A percentile compares a stretch with the other conserved stretches of the same genome.
These are phyloP conservation scores for Buddleja alternifolia DNA, from an alignment of 257 asterid genomes.

Conservation along the genomic window DNA sequence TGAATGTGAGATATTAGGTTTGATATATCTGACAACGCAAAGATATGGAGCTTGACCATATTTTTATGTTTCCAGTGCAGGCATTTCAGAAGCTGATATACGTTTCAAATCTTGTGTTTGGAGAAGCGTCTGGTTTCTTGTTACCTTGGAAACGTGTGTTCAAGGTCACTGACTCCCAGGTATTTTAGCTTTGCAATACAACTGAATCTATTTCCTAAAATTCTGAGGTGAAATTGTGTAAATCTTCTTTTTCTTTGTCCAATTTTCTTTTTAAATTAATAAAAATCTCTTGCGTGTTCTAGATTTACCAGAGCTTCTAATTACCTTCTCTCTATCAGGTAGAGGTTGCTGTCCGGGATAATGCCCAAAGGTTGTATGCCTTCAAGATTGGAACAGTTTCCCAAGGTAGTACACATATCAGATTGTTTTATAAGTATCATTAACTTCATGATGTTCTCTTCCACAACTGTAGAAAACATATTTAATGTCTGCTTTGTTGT, in stretches of 20 bases:
- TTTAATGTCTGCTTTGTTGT: neutral
- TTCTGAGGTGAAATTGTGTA: neutral
- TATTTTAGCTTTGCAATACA: neutral
- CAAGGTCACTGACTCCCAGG: constrained; percentile 84
- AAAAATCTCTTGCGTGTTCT: neutral
- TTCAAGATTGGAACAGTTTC: constrained; percentile 48
- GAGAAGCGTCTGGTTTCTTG: constrained; percentile 89
- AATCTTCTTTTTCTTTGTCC: neutral
- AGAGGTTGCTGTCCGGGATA: constrained; percentile 67
- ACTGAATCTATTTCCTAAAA: neutral
- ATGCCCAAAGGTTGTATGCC: constrained; percentile 59
- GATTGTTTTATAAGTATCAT: no score
- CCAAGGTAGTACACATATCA: constrained; percentile 43
- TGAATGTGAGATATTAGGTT: constrained; percentile 17
- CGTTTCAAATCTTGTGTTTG: constrained; percentile 91
- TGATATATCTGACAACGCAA: constrained; percentile 55
- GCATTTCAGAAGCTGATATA: constrained; percentile 98
- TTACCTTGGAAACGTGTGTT: constrained; percentile 99
- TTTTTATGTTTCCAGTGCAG: constrained; percentile 73
- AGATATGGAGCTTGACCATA: constrained; percentile 59
- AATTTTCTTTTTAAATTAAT: no score
- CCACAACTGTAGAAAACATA: neutral
- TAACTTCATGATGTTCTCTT: constrained; percentile 8
- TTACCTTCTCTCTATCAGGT: constrained; percentile 40
- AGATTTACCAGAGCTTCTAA: neutral